A percentile compares a stretch with the other conserved stretches of the same genome.
Evolutionary conservation across 441 rosid species (phyloP).

Genomic region (Populus hybrid): DNA sequence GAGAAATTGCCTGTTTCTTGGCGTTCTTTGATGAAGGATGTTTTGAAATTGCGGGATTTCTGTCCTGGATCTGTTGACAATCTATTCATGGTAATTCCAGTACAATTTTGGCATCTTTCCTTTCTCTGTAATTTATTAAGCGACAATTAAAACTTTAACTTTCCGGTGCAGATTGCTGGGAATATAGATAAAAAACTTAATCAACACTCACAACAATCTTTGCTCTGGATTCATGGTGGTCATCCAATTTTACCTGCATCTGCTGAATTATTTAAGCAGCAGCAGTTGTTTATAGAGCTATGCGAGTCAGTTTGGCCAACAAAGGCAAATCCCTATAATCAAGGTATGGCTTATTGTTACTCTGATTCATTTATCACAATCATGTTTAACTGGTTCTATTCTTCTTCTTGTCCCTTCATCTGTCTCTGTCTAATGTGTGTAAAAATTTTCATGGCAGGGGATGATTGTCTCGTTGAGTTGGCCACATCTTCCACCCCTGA

Average conservation of each 20-base stretch:
- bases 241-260: conserved; percentile 79
- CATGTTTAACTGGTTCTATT: not conserved
- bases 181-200: conserved; percentile 45
- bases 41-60: conserved; percentile 44
- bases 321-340: conserved; percentile 32
- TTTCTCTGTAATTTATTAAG: not conserved
- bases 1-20: conserved; percentile 55
- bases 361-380: conserved; percentile 3
- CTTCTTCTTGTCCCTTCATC: conserved; percentile 7
- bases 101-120: not conserved
- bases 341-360: conserved; percentile 41
- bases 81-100: conserved; percentile 57
- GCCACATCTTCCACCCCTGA: conserved; percentile 52
- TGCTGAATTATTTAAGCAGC: conserved; percentile 47
- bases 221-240: conserved; percentile 94
- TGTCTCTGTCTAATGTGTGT: conserved; percentile 14
- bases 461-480: conserved; percentile 38
- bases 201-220: conserved; percentile 54
- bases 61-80: conserved; percentile 55
- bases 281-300: conserved; percentile 51
- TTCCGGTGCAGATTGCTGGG: conserved; percentile 43
- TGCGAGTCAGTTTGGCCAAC: conserved; percentile 70
- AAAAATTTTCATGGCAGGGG: conserved; percentile 32
- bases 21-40: conserved; percentile 66
- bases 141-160: not conserved